Base-by-base conservation (phyloP, 2,329 filamentous ascomycete genomes). In the Fusarium decemcellulare region DNA sequence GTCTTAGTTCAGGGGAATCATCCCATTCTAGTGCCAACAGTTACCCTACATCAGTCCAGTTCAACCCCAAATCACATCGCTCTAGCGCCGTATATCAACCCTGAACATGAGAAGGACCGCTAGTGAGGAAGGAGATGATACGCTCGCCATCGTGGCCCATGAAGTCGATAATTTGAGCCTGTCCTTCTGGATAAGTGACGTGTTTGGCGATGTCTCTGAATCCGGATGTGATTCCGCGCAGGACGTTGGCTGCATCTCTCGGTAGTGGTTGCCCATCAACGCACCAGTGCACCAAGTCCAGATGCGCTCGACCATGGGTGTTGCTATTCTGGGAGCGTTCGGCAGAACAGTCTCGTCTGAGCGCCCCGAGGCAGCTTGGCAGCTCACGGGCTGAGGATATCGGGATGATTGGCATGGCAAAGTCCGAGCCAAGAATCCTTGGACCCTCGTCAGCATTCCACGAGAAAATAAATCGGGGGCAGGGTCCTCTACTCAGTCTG, bases 401-500 rank as follows among this genome's bases (percentile, higher is more conserved):
- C 4, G 84, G 85, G 16, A 87, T 74, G 37, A 86, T 70, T 6
- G 82, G 81, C 8, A 84, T 70, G 12, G 76, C 74, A 42, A 71
- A 70, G 39, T 76, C 70, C 12, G 44, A 55, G 34, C 72, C 76
- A 40, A 80, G 50, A 18, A 83, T 75, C 8, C 82, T 84, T 52
- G 18, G 36, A 12, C 48, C 14, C 36, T 15, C 32, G 47, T 55
- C 36, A 48, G 56, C 27, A 40, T 52, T 18, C 37, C 8, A 12
- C 6, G 5, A 34, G 43, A 30, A 27, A 27, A 5, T n/a, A 15
- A 30, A 9, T 44, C 8, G 32, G 32, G 10, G 12, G 18, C 6
- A 12, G 6, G 18, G 10, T 72, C 7, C 11, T 86, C 83, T 81
- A 74, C 51, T 83, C 75, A 27, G 27, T 32, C 54, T 88, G 85